These are phyloP conservation scores for Spencermartinsiella europaea DNA, from an alignment of 805 yeast species.

Conservation along the genomic window DNA sequence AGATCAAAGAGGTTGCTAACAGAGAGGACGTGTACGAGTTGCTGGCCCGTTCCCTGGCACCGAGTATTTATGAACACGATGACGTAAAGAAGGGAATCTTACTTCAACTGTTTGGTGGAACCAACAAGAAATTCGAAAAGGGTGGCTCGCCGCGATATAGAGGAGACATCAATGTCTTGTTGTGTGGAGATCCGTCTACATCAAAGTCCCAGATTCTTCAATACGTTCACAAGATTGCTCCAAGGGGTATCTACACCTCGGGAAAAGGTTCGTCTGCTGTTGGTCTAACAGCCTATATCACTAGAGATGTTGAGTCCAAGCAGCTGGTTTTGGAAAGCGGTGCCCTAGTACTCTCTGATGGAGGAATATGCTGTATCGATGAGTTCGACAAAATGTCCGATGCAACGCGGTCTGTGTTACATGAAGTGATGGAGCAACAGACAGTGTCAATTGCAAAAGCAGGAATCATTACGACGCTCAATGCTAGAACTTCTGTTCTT, in stretches of 20 bases:
- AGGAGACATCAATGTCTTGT: constrained; percentile 86
- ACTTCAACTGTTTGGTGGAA: constrained; percentile 91
- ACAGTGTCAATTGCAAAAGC: constrained; percentile 98
- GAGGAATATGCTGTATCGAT: constrained; percentile 98
- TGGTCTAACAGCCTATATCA: constrained; percentile 95
- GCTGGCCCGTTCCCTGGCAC: constrained; percentile 86
- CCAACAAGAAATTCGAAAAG: constrained; percentile 79
- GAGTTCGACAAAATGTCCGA: constrained; percentile 98
- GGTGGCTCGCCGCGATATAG: constrained; percentile 82
- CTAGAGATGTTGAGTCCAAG: constrained; percentile 88
- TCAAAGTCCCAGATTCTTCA: constrained; percentile 91
- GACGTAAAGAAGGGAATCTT: constrained; percentile 95
- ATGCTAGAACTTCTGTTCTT: constrained; percentile 91
- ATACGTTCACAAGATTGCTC: constrained; percentile 95
- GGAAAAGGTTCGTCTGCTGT: constrained; percentile 99
- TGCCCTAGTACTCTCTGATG: constrained; percentile 93
- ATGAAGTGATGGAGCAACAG: constrained; percentile 99
- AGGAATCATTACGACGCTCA: constrained; percentile 93
- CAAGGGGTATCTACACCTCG: constrained; percentile 95
- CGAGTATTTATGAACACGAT: constrained; percentile 93
- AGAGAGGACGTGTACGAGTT: constrained; percentile 82
- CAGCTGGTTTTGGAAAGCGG: constrained; percentile 94
- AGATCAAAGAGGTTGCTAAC: constrained; percentile 54
- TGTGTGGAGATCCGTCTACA: constrained; percentile 98
- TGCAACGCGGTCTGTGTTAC: constrained; percentile 87